Conservation (phyloP, 306 rosid genomes). For the Rubus idaeus region DNA sequence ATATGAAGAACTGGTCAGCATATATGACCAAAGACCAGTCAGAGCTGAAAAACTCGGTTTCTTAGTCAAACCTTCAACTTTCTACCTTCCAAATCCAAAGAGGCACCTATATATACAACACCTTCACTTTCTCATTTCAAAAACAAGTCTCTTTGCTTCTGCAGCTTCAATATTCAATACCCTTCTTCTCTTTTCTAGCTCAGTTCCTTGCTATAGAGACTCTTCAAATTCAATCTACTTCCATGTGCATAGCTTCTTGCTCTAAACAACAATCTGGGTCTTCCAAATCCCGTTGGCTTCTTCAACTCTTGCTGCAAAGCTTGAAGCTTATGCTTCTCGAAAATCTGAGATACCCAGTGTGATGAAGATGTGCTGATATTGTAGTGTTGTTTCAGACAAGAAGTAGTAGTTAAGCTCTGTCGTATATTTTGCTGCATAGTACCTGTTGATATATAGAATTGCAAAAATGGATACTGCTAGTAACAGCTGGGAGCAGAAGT, state of each 20-base stretch:
- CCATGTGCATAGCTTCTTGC: constrained; percentile 35
- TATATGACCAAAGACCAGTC: constrained; percentile 51
- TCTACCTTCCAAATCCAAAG: constrained; percentile 12
- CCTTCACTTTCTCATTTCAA: constrained; percentile 9
- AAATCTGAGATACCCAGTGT: constrained; percentile 19
- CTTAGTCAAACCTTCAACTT: constrained; percentile 53
- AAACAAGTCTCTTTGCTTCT: constrained; percentile 16
- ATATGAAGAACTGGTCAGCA: constrained; percentile 49
- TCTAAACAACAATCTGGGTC: constrained; percentile 23
- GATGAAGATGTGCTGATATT: neutral
- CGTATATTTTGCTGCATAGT: neutral
- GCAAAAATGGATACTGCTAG: constrained; percentile 48
- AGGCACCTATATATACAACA: neutral
- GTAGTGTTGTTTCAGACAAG: constrained; percentile 3
- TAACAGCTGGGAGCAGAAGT: constrained; percentile 49
- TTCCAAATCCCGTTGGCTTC: constrained; percentile 23
- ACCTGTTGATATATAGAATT: constrained; percentile 4
- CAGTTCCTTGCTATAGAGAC: neutral
- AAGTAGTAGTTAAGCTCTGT: constrained; percentile 10
- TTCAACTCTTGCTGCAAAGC: constrained; percentile 17
- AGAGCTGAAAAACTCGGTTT: constrained; percentile 55
- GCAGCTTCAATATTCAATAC: constrained; percentile 9
- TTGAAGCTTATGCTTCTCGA: constrained; percentile 24
- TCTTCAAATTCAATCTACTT: constrained; percentile 23
- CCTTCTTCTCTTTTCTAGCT: constrained; percentile 2